Evolutionary conservation across 1,284 basidiomycete species (phyloP).

Genomic region (Tausonia pullulans): DNA sequence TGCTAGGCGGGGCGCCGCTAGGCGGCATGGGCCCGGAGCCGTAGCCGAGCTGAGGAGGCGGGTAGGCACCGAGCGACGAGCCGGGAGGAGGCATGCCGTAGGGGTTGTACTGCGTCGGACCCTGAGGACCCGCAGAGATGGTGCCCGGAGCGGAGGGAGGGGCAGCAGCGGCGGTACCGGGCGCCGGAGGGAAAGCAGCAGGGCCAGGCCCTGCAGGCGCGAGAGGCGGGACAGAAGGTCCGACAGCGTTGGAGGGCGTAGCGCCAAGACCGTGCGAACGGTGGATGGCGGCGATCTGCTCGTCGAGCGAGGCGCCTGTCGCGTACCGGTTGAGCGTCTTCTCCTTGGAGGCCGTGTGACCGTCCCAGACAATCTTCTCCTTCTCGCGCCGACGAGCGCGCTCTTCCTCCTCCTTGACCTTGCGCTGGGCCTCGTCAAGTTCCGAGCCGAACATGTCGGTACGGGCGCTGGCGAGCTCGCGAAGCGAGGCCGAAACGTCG

Average conservation of each 20-base stretch:
- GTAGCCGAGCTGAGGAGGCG: background rate
- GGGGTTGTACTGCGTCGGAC: too few relatives aligned
- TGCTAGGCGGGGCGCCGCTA: slow-evolving; percentile 41
- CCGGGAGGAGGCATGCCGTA: slow-evolving; percentile 44
- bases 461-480: slow-evolving; percentile 77
- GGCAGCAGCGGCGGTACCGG: slow-evolving; percentile 32
- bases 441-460: slow-evolving; percentile 88
- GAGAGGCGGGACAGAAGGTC: background rate
- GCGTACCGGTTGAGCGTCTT: slow-evolving; percentile 82
- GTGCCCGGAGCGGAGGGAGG: slow-evolving; percentile 29
- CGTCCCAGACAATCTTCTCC: slow-evolving; percentile 92
- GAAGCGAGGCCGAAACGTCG: slow-evolving; percentile 81
- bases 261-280: slow-evolving; percentile 70
- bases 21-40: slow-evolving; percentile 3
- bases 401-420: slow-evolving; percentile 74
- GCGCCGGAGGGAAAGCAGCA: slow-evolving; percentile 26
- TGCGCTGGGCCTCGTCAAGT: slow-evolving; percentile 68
- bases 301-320: slow-evolving; percentile 79
- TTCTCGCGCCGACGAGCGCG: slow-evolving; percentile 62
- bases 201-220: slow-evolving; percentile 18
- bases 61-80: background rate
- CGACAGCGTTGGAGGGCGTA: slow-evolving; percentile 4
- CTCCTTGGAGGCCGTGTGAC: slow-evolving; percentile 80
- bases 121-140: slow-evolving; percentile 22
- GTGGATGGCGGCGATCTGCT: slow-evolving; percentile 88